A percentile compares a stretch with the other conserved stretches of the same genome.
Conservation (phyloP, 2,329 filamentous ascomycete species). For the Penicillium sp. region DNA sequence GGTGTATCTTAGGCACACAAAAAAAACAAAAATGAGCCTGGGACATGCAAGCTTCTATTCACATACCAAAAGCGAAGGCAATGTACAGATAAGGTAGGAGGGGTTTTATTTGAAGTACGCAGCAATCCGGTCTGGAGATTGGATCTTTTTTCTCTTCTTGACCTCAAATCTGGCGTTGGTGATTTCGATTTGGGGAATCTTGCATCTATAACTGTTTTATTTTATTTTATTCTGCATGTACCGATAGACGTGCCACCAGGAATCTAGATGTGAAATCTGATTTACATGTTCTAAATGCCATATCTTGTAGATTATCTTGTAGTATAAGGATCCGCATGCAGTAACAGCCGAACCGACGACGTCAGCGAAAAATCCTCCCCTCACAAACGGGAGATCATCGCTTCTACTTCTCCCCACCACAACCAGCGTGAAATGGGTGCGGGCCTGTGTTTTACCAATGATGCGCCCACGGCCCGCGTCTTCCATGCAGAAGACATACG, state of each 20-base stretch:
- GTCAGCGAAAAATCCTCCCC: constrained; percentile 32
- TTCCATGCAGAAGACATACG: constrained; percentile 93
- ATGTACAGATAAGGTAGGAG: constrained; percentile 23
- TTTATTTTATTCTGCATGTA: constrained; percentile 23
- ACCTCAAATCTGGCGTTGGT: constrained; percentile 1
- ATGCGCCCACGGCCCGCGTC: constrained; percentile 63
- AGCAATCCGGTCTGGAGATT: constrained; percentile 14
- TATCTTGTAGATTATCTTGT: background rate
- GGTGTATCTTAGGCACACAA: constrained; percentile 4
- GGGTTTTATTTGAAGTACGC: constrained; percentile 1
- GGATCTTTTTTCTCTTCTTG: constrained; percentile 4
- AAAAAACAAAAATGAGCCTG: background rate
- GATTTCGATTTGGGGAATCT: constrained; percentile 17
- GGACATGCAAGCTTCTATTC: constrained; percentile 7
- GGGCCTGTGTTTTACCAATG: constrained; percentile 37
- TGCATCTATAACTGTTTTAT: constrained; percentile 24
- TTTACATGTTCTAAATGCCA: background rate
- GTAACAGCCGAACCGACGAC: constrained; percentile 25
- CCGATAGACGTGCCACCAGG: constrained; percentile 26
- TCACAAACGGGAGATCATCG: constrained; percentile 25
- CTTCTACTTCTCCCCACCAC: constrained; percentile 16
- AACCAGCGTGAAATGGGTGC: constrained; percentile 22
- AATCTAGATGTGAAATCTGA: constrained; percentile 25
- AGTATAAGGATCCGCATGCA: constrained; percentile 2
- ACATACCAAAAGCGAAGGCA: constrained; percentile 20